Evolutionary conservation across 2,329 filamentous ascomycete genomes (phyloP), one percentile per base, ranked within the genome.

Genomic region (Aspergillus fijiensis): DNA sequence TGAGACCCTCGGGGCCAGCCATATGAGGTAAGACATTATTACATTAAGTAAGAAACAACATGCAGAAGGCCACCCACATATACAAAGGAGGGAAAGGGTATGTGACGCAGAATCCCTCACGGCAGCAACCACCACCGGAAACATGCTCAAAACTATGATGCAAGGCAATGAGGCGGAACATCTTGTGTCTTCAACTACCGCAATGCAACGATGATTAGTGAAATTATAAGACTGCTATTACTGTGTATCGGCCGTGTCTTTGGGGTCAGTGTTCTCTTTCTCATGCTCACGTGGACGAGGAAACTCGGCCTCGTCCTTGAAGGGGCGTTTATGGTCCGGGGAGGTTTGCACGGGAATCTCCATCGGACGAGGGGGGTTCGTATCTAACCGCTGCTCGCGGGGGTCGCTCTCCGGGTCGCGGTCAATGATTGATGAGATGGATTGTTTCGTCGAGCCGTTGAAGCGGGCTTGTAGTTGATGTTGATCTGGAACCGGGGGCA

Each of bases 381-480:
- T 61, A 33, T 48, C 49, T 35, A 61, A 33, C 58, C 16, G 67
- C 58, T 70, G 67, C 58, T 70, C 70, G 42, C 70, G 67, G 6
- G 61, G 56, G 21, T 69, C 67, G 5, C 61, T 57, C 29, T 70
- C 66, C 0, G 73, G 72, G 6, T 71, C 68, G 11, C 70, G 69
- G 59, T 77, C 75, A 54, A 77, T 76, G 45, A 77, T 76, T 2
- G 74, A 76, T 2, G 73, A 75, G 49, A 77, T 77, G 23, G 74
- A 73, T 47, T 76, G 74, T 63, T 77, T 77, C 27, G 67, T 72
- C 11, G 73, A 74, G 56, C 70, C 66, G 51, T 72, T 70, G n/a
- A 58, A 58, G 29, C 61, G 61, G 12, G 60, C 50, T 23, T 63
- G 58, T 11, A 57, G 60, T 6, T 29, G 27, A 9, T 29, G 27